phyloP scores from a whole-genome alignment of 1,284 basidiomycete genomes.

The Coniferiporia sulphurascens region DNA sequence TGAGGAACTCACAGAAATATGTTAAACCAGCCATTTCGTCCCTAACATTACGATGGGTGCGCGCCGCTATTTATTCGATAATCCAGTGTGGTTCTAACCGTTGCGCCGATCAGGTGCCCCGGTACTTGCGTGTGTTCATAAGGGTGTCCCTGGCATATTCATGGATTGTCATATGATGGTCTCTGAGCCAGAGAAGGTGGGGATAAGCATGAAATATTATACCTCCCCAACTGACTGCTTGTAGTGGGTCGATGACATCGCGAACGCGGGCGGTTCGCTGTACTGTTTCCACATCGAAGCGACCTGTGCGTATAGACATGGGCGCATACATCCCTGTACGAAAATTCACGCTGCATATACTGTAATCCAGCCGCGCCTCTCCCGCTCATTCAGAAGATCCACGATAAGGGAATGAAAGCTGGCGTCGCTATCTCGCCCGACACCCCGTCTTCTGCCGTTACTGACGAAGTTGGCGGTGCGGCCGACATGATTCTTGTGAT shows the following conservation, averaged over 20 bases:
- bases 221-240: not conserved
- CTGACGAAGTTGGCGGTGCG: conserved; percentile 71
- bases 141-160: conserved; percentile 90
- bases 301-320: conserved; percentile 53
- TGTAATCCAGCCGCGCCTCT: conserved; percentile 59
- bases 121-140: conserved; percentile 82
- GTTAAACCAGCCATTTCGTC: conserved; percentile 79
- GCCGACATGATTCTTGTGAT: conserved; percentile 96
- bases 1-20: conserved; percentile 3
- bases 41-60: conserved; percentile 96
- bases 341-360: not conserved
- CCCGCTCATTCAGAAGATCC: conserved; percentile 74
- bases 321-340: not conserved
- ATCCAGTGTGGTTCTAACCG: not conserved
- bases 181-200: conserved; percentile 82
- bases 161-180: conserved; percentile 99
- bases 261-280: conserved; percentile 85
- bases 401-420: conserved; percentile 76
- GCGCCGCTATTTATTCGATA: conserved; percentile 22
- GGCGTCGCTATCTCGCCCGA: conserved; percentile 94
- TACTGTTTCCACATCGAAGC: conserved; percentile 99
- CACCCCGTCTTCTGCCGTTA: conserved; percentile 81
- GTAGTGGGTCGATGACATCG: conserved; percentile 95
- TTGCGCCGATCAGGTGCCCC: conserved; percentile 65
- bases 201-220: conserved; percentile 6